Evolutionary conservation across 148 eudicot species (phyloP).

Genomic region (Spergularia marina): DNA sequence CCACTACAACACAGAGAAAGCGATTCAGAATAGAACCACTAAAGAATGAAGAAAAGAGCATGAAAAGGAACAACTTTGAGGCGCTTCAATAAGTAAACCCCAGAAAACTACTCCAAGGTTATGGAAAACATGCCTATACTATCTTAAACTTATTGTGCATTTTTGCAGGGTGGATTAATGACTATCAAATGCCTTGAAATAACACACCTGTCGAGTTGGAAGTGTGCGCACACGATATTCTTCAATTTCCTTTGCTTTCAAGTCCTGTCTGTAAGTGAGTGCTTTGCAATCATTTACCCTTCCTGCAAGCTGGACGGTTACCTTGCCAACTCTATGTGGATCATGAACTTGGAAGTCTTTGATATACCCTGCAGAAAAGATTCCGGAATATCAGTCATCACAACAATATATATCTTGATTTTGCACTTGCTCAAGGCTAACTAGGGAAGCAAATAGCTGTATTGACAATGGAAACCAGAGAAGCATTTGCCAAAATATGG

Average conservation of each 20-base stretch:
- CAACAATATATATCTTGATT: neutral
- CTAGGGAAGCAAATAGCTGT: neutral
- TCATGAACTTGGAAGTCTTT: constrained; percentile 75
- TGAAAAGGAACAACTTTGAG: neutral
- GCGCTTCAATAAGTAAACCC: neutral
- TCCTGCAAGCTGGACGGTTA: constrained; percentile 75
- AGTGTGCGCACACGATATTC: constrained; percentile 53
- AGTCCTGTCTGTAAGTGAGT: constrained; percentile 80
- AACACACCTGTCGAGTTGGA: constrained; percentile 80
- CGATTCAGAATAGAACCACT: neutral
- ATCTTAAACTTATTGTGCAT: neutral
- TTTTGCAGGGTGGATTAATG: neutral
- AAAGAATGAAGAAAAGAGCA: neutral
- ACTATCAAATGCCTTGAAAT: neutral
- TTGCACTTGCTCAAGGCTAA: neutral
- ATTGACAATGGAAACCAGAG: neutral
- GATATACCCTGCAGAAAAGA: constrained; percentile 60
- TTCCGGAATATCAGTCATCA: neutral
- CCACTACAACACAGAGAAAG: constrained; percentile 57
- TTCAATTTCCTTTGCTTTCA: constrained; percentile 73
- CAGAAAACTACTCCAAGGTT: neutral
- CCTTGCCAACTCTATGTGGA: constrained; percentile 76
- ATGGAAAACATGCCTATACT: neutral
- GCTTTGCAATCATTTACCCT: constrained; percentile 83
- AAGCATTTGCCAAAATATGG: neutral